Evolutionary conservation across 768 basidiomycete genomes (phyloP).

Genomic region (Punctularia strigosozonata): DNA sequence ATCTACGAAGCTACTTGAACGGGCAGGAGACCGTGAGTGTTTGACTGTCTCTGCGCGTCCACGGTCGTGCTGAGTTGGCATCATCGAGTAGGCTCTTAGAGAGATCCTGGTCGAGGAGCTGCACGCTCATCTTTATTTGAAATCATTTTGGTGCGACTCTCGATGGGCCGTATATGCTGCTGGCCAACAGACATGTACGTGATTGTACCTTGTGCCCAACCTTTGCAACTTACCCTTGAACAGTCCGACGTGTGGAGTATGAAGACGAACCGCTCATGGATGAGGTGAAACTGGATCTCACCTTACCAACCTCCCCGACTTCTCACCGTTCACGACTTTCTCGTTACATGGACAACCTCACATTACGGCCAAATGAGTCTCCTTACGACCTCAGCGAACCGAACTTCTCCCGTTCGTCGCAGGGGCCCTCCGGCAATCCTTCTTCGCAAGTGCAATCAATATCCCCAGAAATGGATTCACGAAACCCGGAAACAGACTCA

Average conservation of each 20-base stretch:
- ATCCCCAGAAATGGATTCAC: neutral
- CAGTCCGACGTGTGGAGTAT: slow-evolving; percentile 58
- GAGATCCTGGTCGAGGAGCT: slow-evolving; percentile 94
- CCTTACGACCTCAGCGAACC: slow-evolving; percentile 51
- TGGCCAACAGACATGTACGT: slow-evolving; percentile 68
- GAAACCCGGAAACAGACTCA: slow-evolving; percentile 84
- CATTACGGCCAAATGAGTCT: slow-evolving; percentile 66
- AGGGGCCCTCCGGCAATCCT: neutral
- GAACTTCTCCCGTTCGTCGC: slow-evolving; percentile 10
- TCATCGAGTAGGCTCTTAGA: slow-evolving; percentile 53
- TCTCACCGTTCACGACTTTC: slow-evolving; percentile 36
- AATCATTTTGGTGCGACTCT: slow-evolving; percentile 90
- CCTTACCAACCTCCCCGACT: slow-evolving; percentile 26
- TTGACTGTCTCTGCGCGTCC: neutral
- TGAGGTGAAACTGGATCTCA: too few species aligned
- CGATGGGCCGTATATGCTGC: slow-evolving; percentile 81
- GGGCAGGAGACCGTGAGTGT: slow-evolving; percentile 75
- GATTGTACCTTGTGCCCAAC: neutral
- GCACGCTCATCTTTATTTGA: slow-evolving; percentile 94
- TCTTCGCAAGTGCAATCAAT: neutral
- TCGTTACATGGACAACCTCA: slow-evolving; percentile 53
- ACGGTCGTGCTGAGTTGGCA: neutral
- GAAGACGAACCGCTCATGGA: slow-evolving; percentile 35
- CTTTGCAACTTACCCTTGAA: slow-evolving; percentile 5
- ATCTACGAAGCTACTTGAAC: slow-evolving; percentile 73